phyloP scores from a whole-genome alignment of 257 asterid species.

The Primulina huaijiensis region DNA sequence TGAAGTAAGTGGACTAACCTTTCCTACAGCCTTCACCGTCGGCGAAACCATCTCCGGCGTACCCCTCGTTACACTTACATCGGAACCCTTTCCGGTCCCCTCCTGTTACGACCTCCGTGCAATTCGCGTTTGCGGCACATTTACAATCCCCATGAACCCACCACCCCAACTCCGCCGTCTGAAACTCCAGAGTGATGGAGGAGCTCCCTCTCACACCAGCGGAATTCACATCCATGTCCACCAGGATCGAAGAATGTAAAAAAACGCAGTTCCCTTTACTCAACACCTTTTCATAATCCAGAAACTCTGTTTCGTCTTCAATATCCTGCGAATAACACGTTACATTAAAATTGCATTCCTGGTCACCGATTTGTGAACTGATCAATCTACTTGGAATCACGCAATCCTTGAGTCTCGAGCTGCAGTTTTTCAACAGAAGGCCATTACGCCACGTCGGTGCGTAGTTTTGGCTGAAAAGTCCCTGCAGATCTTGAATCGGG shows the following conservation, averaged over 20 bases:
- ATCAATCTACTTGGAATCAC: conserved; percentile 36
- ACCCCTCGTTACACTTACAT: conserved; percentile 66
- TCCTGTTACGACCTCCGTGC: conserved; percentile 22
- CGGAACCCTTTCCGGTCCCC: conserved; percentile 35
- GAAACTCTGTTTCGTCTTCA: conserved; percentile 27
- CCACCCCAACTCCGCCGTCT: conserved; percentile 73
- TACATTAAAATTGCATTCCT: conserved; percentile 28
- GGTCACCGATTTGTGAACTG: conserved; percentile 16
- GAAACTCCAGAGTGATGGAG: conserved; percentile 43
- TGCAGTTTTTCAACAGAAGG: conserved; percentile 53
- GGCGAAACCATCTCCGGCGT: conserved; percentile 67
- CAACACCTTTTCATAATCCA: conserved; percentile 32
- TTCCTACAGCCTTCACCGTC: conserved; percentile 48
- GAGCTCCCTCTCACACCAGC: conserved; percentile 17
- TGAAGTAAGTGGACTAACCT: conserved; percentile 43
- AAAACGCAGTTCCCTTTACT: conserved; percentile 32
- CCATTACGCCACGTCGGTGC: conserved; percentile 60
- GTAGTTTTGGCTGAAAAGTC: conserved; percentile 36
- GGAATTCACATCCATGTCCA: conserved; percentile 22
- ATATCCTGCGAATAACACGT: conserved; percentile 46
- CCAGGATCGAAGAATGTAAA: conserved; percentile 55
- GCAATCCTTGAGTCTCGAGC: conserved; percentile 34
- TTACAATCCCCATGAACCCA: conserved; percentile 59
- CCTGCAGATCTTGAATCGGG: conserved; percentile 32
- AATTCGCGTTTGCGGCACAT: conserved; percentile 46